These are phyloP conservation scores for Tripidium arundinaceum DNA, from an alignment of 202 grass and related monocot genomes.

Conservation along the genomic window DNA sequence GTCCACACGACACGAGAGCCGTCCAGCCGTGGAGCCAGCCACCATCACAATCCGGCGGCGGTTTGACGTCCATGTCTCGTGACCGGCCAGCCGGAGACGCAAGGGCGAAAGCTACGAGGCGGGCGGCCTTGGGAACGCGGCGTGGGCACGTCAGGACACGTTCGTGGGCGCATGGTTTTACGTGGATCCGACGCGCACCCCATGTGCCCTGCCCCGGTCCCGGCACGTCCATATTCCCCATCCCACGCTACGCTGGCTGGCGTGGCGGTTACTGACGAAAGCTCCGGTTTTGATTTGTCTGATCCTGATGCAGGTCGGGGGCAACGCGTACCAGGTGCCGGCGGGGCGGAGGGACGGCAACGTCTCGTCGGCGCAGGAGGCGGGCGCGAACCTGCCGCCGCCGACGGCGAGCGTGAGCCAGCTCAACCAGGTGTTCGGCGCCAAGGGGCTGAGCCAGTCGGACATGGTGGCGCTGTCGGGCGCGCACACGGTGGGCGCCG, in stretches of 20 bases:
- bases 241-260: neutral
- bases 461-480: slow-evolving; percentile 78
- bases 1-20: neutral
- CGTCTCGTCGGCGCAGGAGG: slow-evolving; percentile 50
- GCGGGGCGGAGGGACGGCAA: slow-evolving; percentile 60
- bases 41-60: neutral
- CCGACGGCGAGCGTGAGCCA: slow-evolving; percentile 39
- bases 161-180: neutral
- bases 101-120: neutral
- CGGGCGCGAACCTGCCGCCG: slow-evolving; percentile 53
- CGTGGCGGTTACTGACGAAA: no score
- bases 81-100: neutral
- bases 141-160: neutral
- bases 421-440: slow-evolving; percentile 53
- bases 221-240: neutral
- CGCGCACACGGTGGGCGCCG: slow-evolving; percentile 64
- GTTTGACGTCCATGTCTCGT: slow-evolving; percentile 15
- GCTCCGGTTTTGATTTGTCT: no score
- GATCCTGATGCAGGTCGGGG: slow-evolving; percentile 72
- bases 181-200: slow-evolving; percentile 18
- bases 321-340: slow-evolving; percentile 55
- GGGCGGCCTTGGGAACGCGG: neutral
- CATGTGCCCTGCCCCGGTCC: neutral
- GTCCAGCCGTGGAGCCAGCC: no score
- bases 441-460: slow-evolving; percentile 49